phyloP scores from a whole-genome alignment of 2,329 filamentous ascomycete species.

The Colletotrichum spinosum region DNA sequence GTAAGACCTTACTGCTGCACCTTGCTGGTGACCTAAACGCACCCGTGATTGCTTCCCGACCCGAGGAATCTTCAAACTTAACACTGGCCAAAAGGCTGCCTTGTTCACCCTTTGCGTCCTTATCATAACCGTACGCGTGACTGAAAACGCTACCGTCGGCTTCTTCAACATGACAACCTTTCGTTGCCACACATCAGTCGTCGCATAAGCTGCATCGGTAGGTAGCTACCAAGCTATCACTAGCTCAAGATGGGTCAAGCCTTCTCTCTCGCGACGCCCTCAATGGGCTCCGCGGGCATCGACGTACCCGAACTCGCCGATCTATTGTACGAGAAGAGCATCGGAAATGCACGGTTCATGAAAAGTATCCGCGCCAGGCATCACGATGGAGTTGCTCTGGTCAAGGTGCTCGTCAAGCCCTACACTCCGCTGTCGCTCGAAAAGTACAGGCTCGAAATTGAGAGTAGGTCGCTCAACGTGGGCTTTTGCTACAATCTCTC shows the following conservation, averaged over 20 bases:
- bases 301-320: conserved; percentile 93
- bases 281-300: conserved; percentile 91
- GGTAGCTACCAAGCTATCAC: conserved; percentile 15
- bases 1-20: neutral
- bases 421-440: conserved; percentile 85
- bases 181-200: conserved; percentile 19
- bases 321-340: conserved; percentile 89
- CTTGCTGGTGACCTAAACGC: conserved; percentile 34
- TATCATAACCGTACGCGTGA: too few species aligned
- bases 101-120: too few species aligned
- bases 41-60: conserved; percentile 28
- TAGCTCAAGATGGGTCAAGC: conserved; percentile 85
- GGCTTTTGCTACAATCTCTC: neutral
- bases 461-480: conserved; percentile 60
- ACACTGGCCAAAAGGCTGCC: too few species aligned
- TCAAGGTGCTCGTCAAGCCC: conserved; percentile 95
- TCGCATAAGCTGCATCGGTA: conserved; percentile 24
- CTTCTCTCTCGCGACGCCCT: conserved; percentile 92
- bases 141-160: too few species aligned
- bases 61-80: neutral
- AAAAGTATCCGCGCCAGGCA: conserved; percentile 94
- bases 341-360: conserved; percentile 94
- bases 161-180: conserved; percentile 30
- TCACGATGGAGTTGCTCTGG: conserved; percentile 89
- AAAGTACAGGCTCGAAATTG: conserved; percentile 80